These are phyloP conservation scores for Borealophlyctis nickersoniae DNA, from an alignment of 192 early-diverging fungal species.

Conservation along the genomic window DNA sequence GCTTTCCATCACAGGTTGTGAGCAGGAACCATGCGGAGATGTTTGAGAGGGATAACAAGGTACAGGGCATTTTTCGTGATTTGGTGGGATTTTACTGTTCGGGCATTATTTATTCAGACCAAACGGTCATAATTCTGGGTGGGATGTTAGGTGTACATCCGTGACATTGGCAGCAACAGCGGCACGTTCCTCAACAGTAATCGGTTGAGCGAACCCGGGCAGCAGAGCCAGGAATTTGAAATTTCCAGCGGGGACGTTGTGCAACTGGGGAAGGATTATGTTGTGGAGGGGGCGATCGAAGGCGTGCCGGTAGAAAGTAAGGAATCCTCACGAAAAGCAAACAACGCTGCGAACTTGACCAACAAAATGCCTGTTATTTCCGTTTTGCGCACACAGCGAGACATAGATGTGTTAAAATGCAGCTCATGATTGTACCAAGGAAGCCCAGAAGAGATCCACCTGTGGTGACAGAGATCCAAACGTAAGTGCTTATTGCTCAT, in stretches of 20 bases:
- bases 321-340: not conserved
- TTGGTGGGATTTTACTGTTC: not conserved
- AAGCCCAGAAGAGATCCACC: not conserved
- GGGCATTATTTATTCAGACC: not conserved
- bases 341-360: not conserved
- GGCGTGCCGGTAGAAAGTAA: slow-evolving; percentile 4
- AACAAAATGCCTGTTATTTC: not conserved
- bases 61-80: slow-evolving; percentile 7
- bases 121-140: not conserved
- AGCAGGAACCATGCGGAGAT: slow-evolving; percentile 43
- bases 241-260: slow-evolving; percentile 39
- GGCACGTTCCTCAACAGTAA: slow-evolving; percentile 46
- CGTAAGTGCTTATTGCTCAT: not conserved
- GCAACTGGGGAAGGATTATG: slow-evolving; percentile 48
- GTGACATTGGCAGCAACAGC: slow-evolving; percentile 39
- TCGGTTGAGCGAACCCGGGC: slow-evolving; percentile 36
- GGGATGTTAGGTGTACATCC: slow-evolving; percentile 29
- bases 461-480: not conserved
- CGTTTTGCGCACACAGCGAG: slow-evolving; percentile 8
- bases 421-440: slow-evolving; percentile 27
- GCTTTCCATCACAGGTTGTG: slow-evolving; percentile 41
- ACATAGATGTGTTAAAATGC: slow-evolving; percentile 37
- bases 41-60: slow-evolving; percentile 23
- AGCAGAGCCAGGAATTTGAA: slow-evolving; percentile 21
- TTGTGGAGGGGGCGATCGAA: slow-evolving; percentile 23